Conservation (phyloP, 2,329 filamentous ascomycete genomes). For the Chaetomium olivaceum region DNA sequence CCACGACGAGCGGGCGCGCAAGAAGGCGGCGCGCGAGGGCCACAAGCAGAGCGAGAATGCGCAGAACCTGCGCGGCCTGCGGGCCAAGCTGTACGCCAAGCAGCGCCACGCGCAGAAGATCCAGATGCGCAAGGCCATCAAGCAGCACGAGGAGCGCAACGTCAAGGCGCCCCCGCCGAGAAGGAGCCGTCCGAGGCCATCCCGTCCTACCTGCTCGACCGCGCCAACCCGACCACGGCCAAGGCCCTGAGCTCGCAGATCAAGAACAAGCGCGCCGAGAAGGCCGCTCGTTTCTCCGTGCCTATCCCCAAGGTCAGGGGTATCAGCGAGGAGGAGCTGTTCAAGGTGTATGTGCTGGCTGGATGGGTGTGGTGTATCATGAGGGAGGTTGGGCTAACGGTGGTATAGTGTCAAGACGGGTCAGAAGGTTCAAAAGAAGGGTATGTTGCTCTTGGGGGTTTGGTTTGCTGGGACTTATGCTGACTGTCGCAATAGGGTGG, state of each 20-base stretch:
- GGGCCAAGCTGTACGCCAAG: conserved; percentile 91
- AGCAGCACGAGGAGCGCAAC: conserved; percentile 92
- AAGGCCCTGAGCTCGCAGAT: conserved; percentile 65
- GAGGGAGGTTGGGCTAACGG: conserved; percentile 21
- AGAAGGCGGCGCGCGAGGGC: conserved; percentile 81
- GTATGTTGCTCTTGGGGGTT: conserved; percentile 13
- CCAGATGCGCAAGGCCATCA: conserved; percentile 93
- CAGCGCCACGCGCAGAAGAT: conserved; percentile 97
- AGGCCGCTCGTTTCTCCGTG: conserved; percentile 89
- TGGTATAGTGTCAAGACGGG: conserved; percentile 82
- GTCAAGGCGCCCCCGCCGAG: conserved; percentile 77
- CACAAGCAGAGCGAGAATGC: conserved; percentile 88
- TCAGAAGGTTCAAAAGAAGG: conserved; percentile 88
- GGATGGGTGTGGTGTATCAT: neutral
- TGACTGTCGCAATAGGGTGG: conserved; percentile 41
- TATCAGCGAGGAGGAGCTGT: conserved; percentile 96
- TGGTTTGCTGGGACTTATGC: conserved; percentile 33
- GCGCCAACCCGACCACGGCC: conserved; percentile 51
- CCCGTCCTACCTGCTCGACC: conserved; percentile 90
- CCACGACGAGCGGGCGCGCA: conserved; percentile 85
- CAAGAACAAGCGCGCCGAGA: conserved; percentile 93
- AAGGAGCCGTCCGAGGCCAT: conserved; percentile 80
- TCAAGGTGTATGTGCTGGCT: conserved; percentile 52
- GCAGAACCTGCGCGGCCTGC: conserved; percentile 87
- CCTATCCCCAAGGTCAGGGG: conserved; percentile 92